These are phyloP conservation scores for Xerocomus potaroensis DNA, from an alignment of 768 basidiomycete genomes.

Conservation along the genomic window DNA sequence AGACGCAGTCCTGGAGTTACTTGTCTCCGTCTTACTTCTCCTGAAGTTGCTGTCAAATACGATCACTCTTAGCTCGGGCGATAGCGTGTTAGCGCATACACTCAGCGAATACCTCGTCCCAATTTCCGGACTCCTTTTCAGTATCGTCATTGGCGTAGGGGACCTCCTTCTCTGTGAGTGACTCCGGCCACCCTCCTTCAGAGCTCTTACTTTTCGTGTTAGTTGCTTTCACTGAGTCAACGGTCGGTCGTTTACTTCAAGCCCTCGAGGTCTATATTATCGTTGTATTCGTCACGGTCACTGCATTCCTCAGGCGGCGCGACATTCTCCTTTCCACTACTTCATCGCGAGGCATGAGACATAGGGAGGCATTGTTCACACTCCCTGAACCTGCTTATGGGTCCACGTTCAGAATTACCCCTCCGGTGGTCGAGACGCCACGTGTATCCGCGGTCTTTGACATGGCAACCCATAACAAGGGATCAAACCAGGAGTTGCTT, in stretches of 20 bases:
- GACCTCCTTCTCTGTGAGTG: conserved; percentile 56
- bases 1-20: conserved; percentile 54
- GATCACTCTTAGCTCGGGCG: conserved; percentile 36
- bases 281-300: conserved; percentile 53
- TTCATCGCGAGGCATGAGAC: neutral
- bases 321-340: neutral
- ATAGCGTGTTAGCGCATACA: conserved; percentile 38
- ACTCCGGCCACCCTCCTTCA: neutral
- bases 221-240: conserved; percentile 69
- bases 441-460: conserved; percentile 20
- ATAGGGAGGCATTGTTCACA: conserved; percentile 2
- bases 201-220: conserved; percentile 9
- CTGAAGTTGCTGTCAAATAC: conserved; percentile 60
- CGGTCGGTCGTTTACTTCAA: conserved; percentile 62
- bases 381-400: conserved; percentile 26
- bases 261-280: conserved; percentile 61
- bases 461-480: conserved; percentile 2
- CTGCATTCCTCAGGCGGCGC: conserved; percentile 33
- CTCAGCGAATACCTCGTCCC: conserved; percentile 46
- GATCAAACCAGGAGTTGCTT: conserved; percentile 10
- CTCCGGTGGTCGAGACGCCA: conserved; percentile 23
- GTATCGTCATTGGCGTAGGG: conserved; percentile 49
- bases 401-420: conserved; percentile 23
- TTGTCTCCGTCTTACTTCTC: conserved; percentile 54
- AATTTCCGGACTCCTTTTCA: conserved; percentile 49